Base-by-base conservation (phyloP, 306 rosid genomes). In the Sicyos edulis region DNA sequence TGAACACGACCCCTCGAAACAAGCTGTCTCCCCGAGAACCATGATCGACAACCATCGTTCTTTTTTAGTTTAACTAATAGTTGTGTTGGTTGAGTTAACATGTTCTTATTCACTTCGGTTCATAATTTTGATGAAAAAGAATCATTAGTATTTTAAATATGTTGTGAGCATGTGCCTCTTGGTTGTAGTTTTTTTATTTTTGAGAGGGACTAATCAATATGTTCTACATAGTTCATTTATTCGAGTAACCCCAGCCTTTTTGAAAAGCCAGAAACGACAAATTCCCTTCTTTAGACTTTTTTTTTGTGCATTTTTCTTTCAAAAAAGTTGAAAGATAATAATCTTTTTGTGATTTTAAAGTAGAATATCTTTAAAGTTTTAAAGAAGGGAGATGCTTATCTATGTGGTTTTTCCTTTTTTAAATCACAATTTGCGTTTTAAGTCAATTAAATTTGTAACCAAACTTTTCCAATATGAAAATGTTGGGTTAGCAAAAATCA, bases 331-430 rank as follows among this genome's bases (percentile, higher is more conserved):
- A 82, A 55, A 88, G 95, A 83, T 89, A 79, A 80, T 82, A 81
- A 84, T 89, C 95, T 86, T 92, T 89, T 84, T 78, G 86, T 75
- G 96, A 92, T 92, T 88, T 89, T 86, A 89, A 89, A 89, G 96
- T 80, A 82, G 81, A 53, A 84, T 63, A 85, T 82, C 96, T 88
- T 89, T 85, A 86, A 85, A 83, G 84, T 72, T 82, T 82, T 86
- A 92, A 88, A 45, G 90, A 80, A 61, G 77, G 40, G 11, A 85
- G 90, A 89, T 89, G 91, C 91, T 85, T 84, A 72, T 80, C 83
- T 71, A 85, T 83, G 29, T 75, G n/a, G 64, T n/a, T 16, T 47
- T 82, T 78, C 82, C 3, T 26, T 75, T 81, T 58, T 4, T 13
- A 54, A 19, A 87, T 82, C 75, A 71, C 66, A 75, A 77, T 70